These are phyloP conservation scores for Backusella luteola DNA, from an alignment of 192 early-diverging fungal genomes.

Conservation along the genomic window DNA sequence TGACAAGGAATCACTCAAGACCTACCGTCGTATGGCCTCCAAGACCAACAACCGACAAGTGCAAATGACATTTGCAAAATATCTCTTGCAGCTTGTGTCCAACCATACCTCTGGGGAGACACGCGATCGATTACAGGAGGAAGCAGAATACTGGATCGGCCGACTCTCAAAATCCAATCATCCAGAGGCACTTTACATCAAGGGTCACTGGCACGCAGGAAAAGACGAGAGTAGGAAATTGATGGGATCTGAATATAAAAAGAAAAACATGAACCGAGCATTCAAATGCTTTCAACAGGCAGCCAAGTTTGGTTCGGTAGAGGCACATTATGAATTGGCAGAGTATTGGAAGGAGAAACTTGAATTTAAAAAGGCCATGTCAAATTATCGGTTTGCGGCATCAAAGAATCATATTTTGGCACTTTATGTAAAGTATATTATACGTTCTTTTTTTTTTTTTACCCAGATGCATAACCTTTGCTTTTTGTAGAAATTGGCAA, in stretches of 20 bases:
- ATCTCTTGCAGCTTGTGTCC: constrained; percentile 65
- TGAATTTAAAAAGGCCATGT: constrained; percentile 7
- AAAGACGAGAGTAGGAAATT: neutral
- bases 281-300: constrained; percentile 61
- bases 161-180: constrained; percentile 64
- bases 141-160: constrained; percentile 75
- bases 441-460: neutral
- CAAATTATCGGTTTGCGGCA: constrained; percentile 56
- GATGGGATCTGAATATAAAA: constrained; percentile 38
- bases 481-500: constrained; percentile 65
- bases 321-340: constrained; percentile 69
- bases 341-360: constrained; percentile 49
- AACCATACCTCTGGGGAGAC: constrained; percentile 18
- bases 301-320: constrained; percentile 61
- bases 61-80: constrained; percentile 77
- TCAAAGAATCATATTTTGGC: constrained; percentile 62
- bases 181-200: constrained; percentile 74
- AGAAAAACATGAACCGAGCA: constrained; percentile 63
- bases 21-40: constrained; percentile 75
- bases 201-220: constrained; percentile 67
- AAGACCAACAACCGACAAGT: constrained; percentile 75
- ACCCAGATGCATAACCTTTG: neutral
- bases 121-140: constrained; percentile 47
- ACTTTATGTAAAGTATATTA: constrained; percentile 49
- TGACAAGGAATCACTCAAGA: constrained; percentile 47